Percentiles rank a stretch among this genome's conserved stretches.
These are phyloP conservation scores for Curvularia verruculosa DNA, from an alignment of 2,329 filamentous ascomycete genomes.

Conservation along the genomic window DNA sequence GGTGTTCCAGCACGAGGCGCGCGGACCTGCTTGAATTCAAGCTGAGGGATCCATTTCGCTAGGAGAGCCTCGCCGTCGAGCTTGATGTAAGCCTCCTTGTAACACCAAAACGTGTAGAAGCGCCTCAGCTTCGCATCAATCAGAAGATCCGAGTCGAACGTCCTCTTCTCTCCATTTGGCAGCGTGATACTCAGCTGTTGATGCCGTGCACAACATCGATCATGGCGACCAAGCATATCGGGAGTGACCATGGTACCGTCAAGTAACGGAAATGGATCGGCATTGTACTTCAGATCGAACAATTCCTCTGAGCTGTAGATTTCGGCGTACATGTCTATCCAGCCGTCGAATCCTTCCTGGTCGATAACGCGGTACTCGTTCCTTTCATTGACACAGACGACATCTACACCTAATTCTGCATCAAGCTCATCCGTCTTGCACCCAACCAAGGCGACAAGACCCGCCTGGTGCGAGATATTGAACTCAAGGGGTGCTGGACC, in stretches of 20 bases:
- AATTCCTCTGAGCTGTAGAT: conserved; percentile 70
- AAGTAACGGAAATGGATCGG: conserved; percentile 52
- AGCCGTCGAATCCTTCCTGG: conserved; percentile 66
- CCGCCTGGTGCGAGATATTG: conserved; percentile 81
- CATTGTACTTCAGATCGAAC: conserved; percentile 64
- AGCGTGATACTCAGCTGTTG: conserved; percentile 49
- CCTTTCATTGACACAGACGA: conserved; percentile 77
- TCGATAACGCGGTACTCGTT: conserved; percentile 66
- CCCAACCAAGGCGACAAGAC: conserved; percentile 70
- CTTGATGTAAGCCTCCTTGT: conserved; percentile 83
- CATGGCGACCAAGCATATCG: conserved; percentile 52
- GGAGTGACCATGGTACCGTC: conserved; percentile 52
- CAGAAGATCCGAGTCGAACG: conserved; percentile 53
- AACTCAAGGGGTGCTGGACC: conserved; percentile 62
- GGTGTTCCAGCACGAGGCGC: conserved; percentile 53
- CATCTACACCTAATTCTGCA: conserved; percentile 70
- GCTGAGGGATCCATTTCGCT: conserved; percentile 71
- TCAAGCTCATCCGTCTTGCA: conserved; percentile 39
- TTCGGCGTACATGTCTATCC: conserved; percentile 74
- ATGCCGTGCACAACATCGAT: conserved; percentile 50
- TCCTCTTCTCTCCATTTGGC: conserved; percentile 42
- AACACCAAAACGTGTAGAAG: conserved; percentile 80
- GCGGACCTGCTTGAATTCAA: conserved; percentile 71
- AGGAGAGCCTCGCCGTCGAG: conserved; percentile 79
- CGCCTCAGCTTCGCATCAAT: conserved; percentile 68